Base-by-base conservation (phyloP, 2,329 filamentous ascomycete species). In the Fusarium coffeatum region DNA sequence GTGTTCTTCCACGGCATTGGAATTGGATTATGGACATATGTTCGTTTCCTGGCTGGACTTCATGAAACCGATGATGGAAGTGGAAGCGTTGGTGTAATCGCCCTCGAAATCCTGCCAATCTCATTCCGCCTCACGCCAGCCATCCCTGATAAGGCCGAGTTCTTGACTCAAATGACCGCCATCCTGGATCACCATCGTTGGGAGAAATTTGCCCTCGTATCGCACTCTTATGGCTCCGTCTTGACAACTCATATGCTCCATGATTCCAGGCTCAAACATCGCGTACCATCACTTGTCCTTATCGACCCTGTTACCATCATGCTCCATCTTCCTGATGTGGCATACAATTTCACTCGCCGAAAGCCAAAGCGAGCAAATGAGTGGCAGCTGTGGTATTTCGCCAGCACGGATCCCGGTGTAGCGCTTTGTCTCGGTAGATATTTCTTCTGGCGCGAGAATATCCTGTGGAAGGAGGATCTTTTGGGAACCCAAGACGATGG, bases 1-100 rank as follows among this genome's bases (percentile, higher is more conserved):
- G 78, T 93, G 6, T 92, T 92, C 78, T 83, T 92, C 49, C 91
- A 93, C 71, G 91, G 91, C 18, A 91, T 92, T 50, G 90, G 90
- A 43, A 83, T 93, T 60, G 90, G 91, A 0, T 83, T 93, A 4
- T 86, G 87, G 74, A 86, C 89, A 1, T 91, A 92, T 71, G 80
- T 84, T 15, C 76, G 79, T 18, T 90, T 90, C 72, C 79, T 93
- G 3, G 76, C 83, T 85, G 51, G 56, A 6, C 77, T 92, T 41
- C 82, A 84, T 66, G 64, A 73, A 6, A 72, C 75, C n/a, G 73
- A 69, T 3, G 67, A 72, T 6, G 69, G 67, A 2, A 59, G 72
- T 1, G 81, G 84, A 55, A 84, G 82, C 13, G 79, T 90, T n/a
- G 89, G 90, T 23, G 83, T 92, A 59, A 85, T 92, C 46, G 88